Evolutionary conservation across 805 yeast genomes (phyloP).

Genomic region (Lachancea mirantina): DNA sequence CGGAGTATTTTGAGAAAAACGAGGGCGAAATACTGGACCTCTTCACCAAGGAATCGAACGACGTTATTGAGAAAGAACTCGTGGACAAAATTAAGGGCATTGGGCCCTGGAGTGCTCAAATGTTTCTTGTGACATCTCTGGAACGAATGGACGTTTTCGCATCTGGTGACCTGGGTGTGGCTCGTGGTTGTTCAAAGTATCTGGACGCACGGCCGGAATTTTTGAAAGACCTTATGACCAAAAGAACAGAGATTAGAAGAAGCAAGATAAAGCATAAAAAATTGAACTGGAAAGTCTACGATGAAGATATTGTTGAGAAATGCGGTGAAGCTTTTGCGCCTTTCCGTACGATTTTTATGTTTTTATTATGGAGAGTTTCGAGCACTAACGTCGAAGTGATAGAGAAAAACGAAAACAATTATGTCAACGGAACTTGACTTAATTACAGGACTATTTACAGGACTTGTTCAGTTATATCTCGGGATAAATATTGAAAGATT

Average conservation of each 20-base stretch:
- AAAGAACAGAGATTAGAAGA: conserved; percentile 31
- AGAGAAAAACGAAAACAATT: conserved; percentile 24
- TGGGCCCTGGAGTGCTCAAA: conserved; percentile 83
- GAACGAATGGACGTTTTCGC: conserved; percentile 66
- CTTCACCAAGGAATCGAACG: conserved; percentile 30
- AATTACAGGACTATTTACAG: conserved; percentile 5
- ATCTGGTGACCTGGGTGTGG: conserved; percentile 74
- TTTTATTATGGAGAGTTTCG: conserved; percentile 66
- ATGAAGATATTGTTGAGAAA: conserved; percentile 49
- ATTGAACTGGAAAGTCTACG: conserved; percentile 59
- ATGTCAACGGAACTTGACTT: conserved; percentile 8
- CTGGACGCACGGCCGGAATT: conserved; percentile 47
- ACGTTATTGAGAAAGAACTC: conserved; percentile 42
- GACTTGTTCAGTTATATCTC: background rate
- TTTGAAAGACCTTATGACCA: conserved; percentile 37
- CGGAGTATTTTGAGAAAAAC: conserved; percentile 41
- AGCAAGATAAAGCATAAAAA: conserved; percentile 36
- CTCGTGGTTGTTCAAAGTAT: conserved; percentile 69
- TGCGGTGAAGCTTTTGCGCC: conserved; percentile 60
- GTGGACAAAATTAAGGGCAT: conserved; percentile 54
- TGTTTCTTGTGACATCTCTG: conserved; percentile 73
- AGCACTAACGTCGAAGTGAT: conserved; percentile 48
- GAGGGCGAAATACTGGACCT: conserved; percentile 33
- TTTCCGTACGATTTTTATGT: conserved; percentile 58
- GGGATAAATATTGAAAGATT: background rate